A percentile compares a stretch with the other conserved stretches of the same genome.
These are phyloP conservation scores for Globisporangium emineosum DNA, from an alignment of 352 stramenopile species.

Conservation along the genomic window DNA sequence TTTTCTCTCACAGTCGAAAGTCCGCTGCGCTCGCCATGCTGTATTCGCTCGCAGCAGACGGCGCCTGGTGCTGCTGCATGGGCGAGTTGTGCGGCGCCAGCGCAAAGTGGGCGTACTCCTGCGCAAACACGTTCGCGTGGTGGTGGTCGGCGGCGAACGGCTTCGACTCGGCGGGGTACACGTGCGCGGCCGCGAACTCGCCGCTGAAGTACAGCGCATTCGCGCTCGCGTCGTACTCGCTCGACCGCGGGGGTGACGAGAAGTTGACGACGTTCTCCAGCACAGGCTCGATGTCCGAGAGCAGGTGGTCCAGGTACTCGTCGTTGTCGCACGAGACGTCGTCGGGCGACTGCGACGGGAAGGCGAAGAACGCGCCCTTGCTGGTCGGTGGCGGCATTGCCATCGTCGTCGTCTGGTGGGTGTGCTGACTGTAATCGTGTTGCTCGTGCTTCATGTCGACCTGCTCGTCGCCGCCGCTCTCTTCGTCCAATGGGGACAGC, in stretches of 20 bases:
- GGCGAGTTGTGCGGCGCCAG: background rate
- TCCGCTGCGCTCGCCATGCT: background rate
- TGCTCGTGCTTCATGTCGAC: slow-evolving; percentile 5
- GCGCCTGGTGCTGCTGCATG: background rate
- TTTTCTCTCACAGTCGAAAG: slow-evolving; percentile 1
- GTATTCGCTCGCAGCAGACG: background rate
- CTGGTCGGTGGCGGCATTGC: background rate
- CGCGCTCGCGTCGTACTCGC: background rate
- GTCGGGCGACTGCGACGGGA: slow-evolving; percentile 12
- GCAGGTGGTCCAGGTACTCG: slow-evolving; percentile 40
- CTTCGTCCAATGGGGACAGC: background rate
- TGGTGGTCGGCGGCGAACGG: background rate
- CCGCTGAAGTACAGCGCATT: background rate
- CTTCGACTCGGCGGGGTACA: background rate
- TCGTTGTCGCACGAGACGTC: slow-evolving; percentile 28
- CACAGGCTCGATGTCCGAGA: slow-evolving; percentile 48
- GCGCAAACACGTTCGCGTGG: background rate
- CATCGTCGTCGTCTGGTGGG: background rate
- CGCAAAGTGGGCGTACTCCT: slow-evolving; percentile 1
- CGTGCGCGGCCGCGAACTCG: background rate
- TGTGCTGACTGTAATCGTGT: background rate
- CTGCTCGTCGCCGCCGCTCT: background rate
- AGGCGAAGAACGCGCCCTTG: background rate
- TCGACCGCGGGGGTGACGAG: slow-evolving; percentile 14
- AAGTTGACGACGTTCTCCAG: slow-evolving; percentile 52